Conservation (phyloP, 768 basidiomycete species). For the Hericium coralloides region DNA sequence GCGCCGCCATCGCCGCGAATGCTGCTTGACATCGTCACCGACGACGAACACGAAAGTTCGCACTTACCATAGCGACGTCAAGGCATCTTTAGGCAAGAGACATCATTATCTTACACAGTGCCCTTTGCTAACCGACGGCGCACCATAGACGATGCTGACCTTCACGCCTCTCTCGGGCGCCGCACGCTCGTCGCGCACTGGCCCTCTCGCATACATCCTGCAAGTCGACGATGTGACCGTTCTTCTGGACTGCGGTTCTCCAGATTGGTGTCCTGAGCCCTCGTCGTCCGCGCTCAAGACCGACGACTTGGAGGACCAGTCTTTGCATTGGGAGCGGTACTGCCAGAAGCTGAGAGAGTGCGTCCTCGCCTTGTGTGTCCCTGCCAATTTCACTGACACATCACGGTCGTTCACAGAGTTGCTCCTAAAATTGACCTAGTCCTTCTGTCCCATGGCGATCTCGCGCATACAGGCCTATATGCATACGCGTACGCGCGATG, state of each 20-base stretch:
- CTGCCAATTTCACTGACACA: background rate
- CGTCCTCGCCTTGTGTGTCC: slow-evolving; percentile 19
- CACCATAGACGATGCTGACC: slow-evolving; percentile 65
- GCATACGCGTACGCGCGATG: slow-evolving; percentile 85
- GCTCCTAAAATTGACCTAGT: slow-evolving; percentile 84
- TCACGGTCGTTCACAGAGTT: slow-evolving; percentile 38
- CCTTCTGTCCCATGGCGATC: slow-evolving; percentile 88
- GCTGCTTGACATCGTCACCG: too few species aligned
- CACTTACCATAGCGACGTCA: too few species aligned
- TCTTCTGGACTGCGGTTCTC: slow-evolving; percentile 91
- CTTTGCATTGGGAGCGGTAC: slow-evolving; percentile 53
- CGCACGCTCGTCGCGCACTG: slow-evolving; percentile 53
- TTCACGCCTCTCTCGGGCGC: slow-evolving; percentile 88
- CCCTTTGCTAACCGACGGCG: too few species aligned
- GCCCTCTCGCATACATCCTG: slow-evolving; percentile 76
- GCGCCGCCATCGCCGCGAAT: too few species aligned
- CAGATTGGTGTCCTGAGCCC: slow-evolving; percentile 70
- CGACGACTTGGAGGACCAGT: slow-evolving; percentile 22
- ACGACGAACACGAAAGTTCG: too few species aligned
- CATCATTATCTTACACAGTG: too few species aligned
- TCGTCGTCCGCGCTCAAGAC: slow-evolving; percentile 15
- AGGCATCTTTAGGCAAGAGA: too few species aligned
- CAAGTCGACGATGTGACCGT: slow-evolving; percentile 92
- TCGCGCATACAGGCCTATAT: slow-evolving; percentile 84
- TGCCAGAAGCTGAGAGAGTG: slow-evolving; percentile 61